phyloP scores from a whole-genome alignment of 1,284 basidiomycete species.

The Puccinia horiana region DNA sequence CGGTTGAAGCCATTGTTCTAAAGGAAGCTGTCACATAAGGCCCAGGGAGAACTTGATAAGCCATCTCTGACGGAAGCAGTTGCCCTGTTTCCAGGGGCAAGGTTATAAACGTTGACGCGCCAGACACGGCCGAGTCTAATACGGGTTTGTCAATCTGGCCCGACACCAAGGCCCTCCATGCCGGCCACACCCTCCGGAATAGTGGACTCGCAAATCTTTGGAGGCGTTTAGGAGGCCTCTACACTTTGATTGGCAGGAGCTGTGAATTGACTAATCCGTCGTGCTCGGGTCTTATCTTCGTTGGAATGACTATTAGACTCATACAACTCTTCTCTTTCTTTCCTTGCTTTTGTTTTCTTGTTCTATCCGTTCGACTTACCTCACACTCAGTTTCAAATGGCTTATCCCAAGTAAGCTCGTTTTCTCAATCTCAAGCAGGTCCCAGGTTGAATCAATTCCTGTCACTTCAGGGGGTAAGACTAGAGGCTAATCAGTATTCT shows the following conservation, averaged over 20 bases:
- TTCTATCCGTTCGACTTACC: background rate
- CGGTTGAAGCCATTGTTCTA: no score
- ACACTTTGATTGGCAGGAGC: background rate
- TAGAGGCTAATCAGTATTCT: background rate
- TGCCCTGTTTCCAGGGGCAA: conserved; percentile 14
- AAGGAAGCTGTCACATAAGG: background rate
- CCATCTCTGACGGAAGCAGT: background rate
- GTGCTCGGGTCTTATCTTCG: background rate
- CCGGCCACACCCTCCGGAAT: conserved; percentile 1
- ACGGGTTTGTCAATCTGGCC: conserved; percentile 2
- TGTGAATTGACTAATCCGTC: background rate
- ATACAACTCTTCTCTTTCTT: background rate
- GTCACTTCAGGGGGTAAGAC: background rate
- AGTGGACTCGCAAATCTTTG: background rate
- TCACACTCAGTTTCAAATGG: background rate
- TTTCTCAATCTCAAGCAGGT: background rate
- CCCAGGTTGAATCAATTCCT: background rate
- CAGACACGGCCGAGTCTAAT: background rate
- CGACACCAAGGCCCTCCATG: background rate
- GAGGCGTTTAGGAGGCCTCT: background rate
- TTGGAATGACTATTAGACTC: background rate
- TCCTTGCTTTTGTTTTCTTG: background rate
- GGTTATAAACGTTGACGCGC: background rate
- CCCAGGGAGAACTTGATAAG: background rate
- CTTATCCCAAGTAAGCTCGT: background rate